Percentiles rank a stretch among this genome's conserved stretches.
Evolutionary conservation across 2,329 filamentous ascomycete genomes (phyloP).

Genomic region (Epichloe typhina): DNA sequence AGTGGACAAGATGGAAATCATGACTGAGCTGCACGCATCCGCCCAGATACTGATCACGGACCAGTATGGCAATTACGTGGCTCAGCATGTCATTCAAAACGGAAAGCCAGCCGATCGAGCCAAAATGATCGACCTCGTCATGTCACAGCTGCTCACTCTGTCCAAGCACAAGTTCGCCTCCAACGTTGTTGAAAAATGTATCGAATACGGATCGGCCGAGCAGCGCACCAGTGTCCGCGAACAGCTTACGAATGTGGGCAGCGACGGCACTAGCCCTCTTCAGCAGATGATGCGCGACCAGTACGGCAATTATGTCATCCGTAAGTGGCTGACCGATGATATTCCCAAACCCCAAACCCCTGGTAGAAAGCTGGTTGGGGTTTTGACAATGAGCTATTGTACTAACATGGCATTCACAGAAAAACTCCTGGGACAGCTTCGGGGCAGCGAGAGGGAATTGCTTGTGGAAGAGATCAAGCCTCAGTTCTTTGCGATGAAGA

Average conservation of each 20-base stretch:
- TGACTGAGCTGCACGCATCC: slow-evolving; percentile 65
- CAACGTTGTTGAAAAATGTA: slow-evolving; percentile 92
- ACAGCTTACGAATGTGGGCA: slow-evolving; percentile 44
- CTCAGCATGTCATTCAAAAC: slow-evolving; percentile 77
- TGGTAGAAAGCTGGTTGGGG: too few species aligned
- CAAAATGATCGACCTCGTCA: slow-evolving; percentile 62
- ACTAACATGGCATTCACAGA: slow-evolving; percentile 38
- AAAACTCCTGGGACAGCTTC: slow-evolving; percentile 57
- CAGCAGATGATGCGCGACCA: slow-evolving; percentile 74
- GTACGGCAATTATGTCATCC: slow-evolving; percentile 92
- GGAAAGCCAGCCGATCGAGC: slow-evolving; percentile 60
- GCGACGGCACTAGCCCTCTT: slow-evolving; percentile 57
- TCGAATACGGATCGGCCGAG: slow-evolving; percentile 54
- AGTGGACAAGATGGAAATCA: slow-evolving; percentile 55
- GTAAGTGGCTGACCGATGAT: slow-evolving; percentile 39
- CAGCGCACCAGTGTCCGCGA: slow-evolving; percentile 59
- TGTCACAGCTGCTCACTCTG: slow-evolving; percentile 54
- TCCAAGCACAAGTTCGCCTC: slow-evolving; percentile 96
- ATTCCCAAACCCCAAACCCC: too few species aligned
- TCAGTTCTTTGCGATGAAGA: slow-evolving; percentile 48
- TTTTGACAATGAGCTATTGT: slow-evolving; percentile 2
- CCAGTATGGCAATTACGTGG: slow-evolving; percentile 92
- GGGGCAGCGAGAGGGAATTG: slow-evolving; percentile 42
- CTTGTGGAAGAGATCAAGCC: slow-evolving; percentile 53
- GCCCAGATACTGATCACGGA: slow-evolving; percentile 65